Conservation (phyloP, 441 rosid species). For the Syzygium syzygioides region DNA sequence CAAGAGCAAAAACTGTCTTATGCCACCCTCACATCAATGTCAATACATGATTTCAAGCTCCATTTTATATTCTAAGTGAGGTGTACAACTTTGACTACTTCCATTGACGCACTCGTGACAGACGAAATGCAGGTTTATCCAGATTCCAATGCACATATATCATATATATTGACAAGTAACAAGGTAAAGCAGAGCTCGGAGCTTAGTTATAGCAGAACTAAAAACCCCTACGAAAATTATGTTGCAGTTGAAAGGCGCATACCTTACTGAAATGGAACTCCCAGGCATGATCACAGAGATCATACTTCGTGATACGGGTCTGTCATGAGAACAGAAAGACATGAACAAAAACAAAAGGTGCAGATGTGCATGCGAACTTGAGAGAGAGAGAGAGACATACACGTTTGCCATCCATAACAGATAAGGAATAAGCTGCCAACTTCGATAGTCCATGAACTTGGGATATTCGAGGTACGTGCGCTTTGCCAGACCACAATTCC, state of each 20-base stretch:
- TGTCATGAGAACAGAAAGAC: conserved; percentile 10
- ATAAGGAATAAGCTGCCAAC: conserved; percentile 43
- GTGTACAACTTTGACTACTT: background rate
- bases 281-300: conserved; percentile 59
- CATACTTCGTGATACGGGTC: conserved; percentile 46
- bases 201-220: background rate
- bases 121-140: background rate
- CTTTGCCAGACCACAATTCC: conserved; percentile 51
- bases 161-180: background rate
- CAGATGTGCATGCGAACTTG: too few relatives aligned
- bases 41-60: background rate
- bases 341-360: background rate
- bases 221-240: background rate
- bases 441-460: conserved; percentile 40
- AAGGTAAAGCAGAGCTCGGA: background rate
- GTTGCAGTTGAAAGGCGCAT: background rate
- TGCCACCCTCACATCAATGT: background rate
- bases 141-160: background rate
- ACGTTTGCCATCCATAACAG: conserved; percentile 45
- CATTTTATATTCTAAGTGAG: background rate
- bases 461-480: conserved; percentile 50
- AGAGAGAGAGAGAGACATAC: conserved; percentile 18
- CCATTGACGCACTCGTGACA: background rate
- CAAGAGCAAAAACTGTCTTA: background rate
- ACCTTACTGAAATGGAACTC: conserved; percentile 51